phyloP scores from a whole-genome alignment of 129 eudicot genomes.

The Helichrysum umbraculigerum region DNA sequence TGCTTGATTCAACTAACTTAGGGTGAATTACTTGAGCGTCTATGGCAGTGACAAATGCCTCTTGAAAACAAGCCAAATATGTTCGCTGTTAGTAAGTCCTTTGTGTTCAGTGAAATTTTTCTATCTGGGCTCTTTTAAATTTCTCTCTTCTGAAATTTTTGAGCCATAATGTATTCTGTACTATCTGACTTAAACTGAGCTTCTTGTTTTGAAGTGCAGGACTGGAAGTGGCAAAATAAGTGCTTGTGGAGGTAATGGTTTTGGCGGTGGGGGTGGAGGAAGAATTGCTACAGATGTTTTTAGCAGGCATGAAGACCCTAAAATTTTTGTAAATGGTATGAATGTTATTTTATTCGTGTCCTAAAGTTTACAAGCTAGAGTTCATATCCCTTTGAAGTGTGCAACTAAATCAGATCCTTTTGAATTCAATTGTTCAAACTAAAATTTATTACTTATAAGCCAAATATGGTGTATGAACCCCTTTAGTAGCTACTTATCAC shows the following conservation, averaged over 20 bases:
- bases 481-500: background rate
- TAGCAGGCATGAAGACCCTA: conserved; percentile 92
- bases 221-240: conserved; percentile 73
- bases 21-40: background rate
- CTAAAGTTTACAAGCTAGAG: background rate
- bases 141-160: background rate
- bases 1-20: background rate
- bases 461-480: conserved; percentile 6
- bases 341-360: conserved; percentile 15
- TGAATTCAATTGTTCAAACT: background rate
- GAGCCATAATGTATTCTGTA: conserved; percentile 1
- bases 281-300: conserved; percentile 86
- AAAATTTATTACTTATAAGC: background rate
- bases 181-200: conserved; percentile 26
- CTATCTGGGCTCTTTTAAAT: background rate
- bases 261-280: conserved; percentile 95
- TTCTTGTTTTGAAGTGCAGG: conserved; percentile 55
- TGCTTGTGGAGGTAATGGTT: conserved; percentile 89
- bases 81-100: background rate
- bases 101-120: background rate
- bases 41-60: background rate
- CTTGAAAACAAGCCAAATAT: background rate
- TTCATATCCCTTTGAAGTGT: conserved; percentile 1
- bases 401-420: background rate
- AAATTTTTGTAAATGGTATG: conserved; percentile 68